Evolutionary conservation across 2,329 filamentous ascomycete genomes (phyloP).

Genomic region (Polytolypa hystricis): DNA sequence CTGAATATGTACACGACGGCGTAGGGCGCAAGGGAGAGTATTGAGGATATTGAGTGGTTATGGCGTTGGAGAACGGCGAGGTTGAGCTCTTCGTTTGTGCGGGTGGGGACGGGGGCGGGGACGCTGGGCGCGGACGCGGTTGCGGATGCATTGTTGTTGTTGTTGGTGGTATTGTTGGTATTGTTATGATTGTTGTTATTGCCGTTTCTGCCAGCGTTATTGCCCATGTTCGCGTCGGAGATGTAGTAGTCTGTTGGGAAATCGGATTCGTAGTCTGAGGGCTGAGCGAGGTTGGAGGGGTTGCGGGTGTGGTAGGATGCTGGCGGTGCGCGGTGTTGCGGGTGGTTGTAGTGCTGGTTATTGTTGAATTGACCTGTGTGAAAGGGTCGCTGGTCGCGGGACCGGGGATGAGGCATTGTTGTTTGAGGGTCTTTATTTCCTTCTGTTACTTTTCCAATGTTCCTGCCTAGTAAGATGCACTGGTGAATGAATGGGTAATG

Average conservation of each 20-base stretch:
- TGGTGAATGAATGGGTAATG: no score
- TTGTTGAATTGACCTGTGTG: no score
- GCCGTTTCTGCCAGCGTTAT: no score
- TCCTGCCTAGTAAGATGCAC: no score
- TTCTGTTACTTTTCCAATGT: no score
- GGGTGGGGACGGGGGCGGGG: conserved; percentile 30
- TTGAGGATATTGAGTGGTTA: conserved; percentile 59
- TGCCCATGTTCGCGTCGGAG: conserved; percentile 28
- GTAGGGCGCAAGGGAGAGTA: conserved; percentile 73
- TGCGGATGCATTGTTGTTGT: not conserved
- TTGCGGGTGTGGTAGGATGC: conserved; percentile 7
- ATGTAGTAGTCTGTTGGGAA: conserved; percentile 36
- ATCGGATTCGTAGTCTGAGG: conserved; percentile 56
- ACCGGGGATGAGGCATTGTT: no score
- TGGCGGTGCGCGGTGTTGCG: conserved; percentile 12
- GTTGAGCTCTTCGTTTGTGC: conserved; percentile 79
- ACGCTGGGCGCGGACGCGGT: conserved; percentile 1
- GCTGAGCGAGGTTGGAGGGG: conserved; percentile 13
- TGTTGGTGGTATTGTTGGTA: not conserved
- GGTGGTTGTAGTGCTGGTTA: conserved; percentile 18
- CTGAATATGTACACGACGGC: conserved; percentile 77
- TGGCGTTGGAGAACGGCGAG: conserved; percentile 72
- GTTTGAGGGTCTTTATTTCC: no score
- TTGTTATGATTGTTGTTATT: not conserved
- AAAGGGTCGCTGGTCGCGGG: no score